A percentile compares a stretch with the other conserved stretches of the same genome.
Conservation (phyloP, 129 eudicot species). For the Escallonia rubra region DNA sequence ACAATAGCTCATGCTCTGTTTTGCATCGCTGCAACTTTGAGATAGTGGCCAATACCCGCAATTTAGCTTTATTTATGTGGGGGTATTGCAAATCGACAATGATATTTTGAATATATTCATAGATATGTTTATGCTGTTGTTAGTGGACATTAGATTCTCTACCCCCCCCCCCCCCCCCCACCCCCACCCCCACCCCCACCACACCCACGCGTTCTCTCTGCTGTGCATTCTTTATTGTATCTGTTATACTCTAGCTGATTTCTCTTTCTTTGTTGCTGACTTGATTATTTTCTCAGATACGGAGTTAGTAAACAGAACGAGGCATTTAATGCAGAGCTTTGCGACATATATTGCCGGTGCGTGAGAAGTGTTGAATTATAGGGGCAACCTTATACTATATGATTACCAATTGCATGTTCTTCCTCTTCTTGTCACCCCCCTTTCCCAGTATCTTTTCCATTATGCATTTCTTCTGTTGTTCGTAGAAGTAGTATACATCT, state of each 20-base stretch:
- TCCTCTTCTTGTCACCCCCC: background rate
- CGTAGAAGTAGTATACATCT: background rate
- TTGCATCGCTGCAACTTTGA: too few relatives aligned
- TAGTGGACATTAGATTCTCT: too few relatives aligned
- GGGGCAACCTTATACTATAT: background rate
- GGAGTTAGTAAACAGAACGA: conserved; percentile 93
- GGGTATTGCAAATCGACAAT: too few relatives aligned
- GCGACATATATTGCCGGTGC: conserved; percentile 83
- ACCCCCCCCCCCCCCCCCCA: background rate
- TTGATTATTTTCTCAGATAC: conserved; percentile 45
- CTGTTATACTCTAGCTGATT: background rate
- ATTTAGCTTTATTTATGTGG: too few relatives aligned
- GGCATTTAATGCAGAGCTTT: conserved; percentile 83
- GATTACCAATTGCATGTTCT: background rate
- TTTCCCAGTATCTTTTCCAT: background rate
- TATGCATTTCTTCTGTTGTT: too few relatives aligned
- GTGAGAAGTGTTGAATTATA: conserved; percentile 11
- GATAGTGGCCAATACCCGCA: too few relatives aligned
- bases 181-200: background rate
- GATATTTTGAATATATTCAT: background rate
- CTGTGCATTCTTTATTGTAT: background rate
- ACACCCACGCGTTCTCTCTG: background rate
- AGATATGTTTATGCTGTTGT: background rate
- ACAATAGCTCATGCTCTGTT: too few relatives aligned
- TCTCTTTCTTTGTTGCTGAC: background rate